Base-by-base conservation (phyloP, 345 rosid genomes). In the Citrus unshiu region DNA sequence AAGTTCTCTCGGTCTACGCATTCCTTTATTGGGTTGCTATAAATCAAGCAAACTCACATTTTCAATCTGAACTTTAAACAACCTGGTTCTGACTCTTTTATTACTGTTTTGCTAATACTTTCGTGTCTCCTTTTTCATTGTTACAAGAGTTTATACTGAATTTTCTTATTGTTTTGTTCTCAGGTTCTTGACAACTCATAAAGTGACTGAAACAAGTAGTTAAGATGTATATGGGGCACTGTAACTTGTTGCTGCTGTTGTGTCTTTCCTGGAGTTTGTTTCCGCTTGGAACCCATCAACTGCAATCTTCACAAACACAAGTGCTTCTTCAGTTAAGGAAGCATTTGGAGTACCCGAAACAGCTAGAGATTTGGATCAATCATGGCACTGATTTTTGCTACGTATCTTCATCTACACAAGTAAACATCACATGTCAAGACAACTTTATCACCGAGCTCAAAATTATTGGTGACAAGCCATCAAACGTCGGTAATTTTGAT, bases 271-370 rank as follows among this genome's bases (percentile, higher is more conserved):
- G 93, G 91, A 84, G 86, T 83, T 86, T 81, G 83, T 79, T 85
- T 29, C 76, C 78, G 76, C 30, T 77, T 71, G 83, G 82, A 74
- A 88, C 87, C 37, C 84, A 86, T 79, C 95, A 92, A 73, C 79
- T 92, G 14, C 97, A 92, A 83, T 90, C 91, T 64, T 92, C 97
- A 68, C 91, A 92, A 70, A 87, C 85, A 60, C 93, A 91, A 82
- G 92, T 92, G 78, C 93, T 92, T 64, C 93, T 88, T 61, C 97
- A 92, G 85, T 74, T 92, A 25, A 89, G 88, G 69, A 91, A 88
- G 86, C 97, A 91, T 64, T 84, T 92, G 69, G 91, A 91, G 83
- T 91, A 85, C 72, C 97, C 97, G 40, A 61, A 70, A 75, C 88
- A 88, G 74, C 91, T 92, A n/a, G 91, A 91, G 22, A 75, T 89